A percentile compares a stretch with the other conserved stretches of the same genome.
These are phyloP conservation scores for Purshia tridentata DNA, from an alignment of 306 rosid species.

Conservation along the genomic window DNA sequence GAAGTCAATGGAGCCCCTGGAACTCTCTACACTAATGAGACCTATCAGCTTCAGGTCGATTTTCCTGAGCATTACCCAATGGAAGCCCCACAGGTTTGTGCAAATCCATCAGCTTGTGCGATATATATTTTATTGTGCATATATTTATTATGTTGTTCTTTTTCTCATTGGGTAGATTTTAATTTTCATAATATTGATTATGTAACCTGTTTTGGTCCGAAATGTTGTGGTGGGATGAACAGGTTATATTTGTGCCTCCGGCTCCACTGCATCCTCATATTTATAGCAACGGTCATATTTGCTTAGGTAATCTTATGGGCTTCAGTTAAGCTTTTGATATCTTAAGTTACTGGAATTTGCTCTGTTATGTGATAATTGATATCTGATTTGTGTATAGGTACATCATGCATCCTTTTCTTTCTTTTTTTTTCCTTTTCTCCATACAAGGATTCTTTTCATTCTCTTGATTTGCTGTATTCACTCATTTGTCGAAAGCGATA, in stretches of 20 bases:
- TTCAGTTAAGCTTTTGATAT: not conserved
- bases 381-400: constrained; percentile 1
- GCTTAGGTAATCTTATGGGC: constrained; percentile 69
- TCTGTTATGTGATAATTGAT: not conserved
- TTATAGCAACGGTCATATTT: constrained; percentile 97
- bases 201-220: constrained; percentile 30
- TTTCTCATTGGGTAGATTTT: not conserved
- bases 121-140: not conserved
- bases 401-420: not conserved
- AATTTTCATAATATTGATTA: constrained; percentile 10
- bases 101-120: not conserved
- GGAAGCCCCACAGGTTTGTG: constrained; percentile 97
- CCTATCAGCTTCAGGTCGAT: constrained; percentile 98
- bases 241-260: constrained; percentile 96
- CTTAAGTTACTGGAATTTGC: not conserved
- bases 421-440: not conserved
- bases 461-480: not conserved
- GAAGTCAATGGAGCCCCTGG: constrained; percentile 98
- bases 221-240: constrained; percentile 26
- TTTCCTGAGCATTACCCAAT: constrained; percentile 99
- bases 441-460: not conserved
- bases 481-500: not conserved
- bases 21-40: constrained; percentile 84
- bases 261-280: constrained; percentile 99
- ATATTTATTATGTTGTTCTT: not conserved